Evolutionary conservation across 805 yeast genomes (phyloP).

Genomic region (Metschnikowia chrysomelidarum): DNA sequence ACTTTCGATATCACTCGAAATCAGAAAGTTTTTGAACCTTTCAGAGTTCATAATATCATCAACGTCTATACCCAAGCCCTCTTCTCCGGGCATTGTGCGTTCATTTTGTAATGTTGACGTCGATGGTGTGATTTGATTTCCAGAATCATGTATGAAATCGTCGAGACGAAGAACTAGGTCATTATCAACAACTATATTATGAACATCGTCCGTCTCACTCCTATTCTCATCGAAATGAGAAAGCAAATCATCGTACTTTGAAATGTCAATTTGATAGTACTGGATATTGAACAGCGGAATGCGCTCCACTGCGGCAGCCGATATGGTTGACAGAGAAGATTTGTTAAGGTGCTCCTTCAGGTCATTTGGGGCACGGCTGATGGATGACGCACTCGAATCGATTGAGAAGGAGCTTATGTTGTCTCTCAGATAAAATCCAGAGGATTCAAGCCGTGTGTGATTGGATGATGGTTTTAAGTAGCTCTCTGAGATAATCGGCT

Average conservation of each 20-base stretch:
- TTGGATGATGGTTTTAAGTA: constrained; percentile 23
- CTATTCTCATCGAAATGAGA: not conserved
- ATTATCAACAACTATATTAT: constrained; percentile 28
- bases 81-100: constrained; percentile 21
- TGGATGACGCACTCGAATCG: constrained; percentile 3
- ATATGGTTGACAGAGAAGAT: too few species aligned
- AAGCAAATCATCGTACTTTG: constrained; percentile 34
- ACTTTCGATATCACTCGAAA: constrained; percentile 17
- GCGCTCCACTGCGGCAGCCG: too few species aligned
- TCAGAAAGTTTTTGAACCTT: constrained; percentile 31
- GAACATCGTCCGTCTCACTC: constrained; percentile 14
- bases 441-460: not conserved
- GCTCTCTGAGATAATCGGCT: constrained; percentile 53
- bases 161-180: constrained; percentile 37
- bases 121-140: not conserved
- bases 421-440: constrained; percentile 1
- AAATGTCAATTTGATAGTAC: constrained; percentile 33
- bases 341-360: too few species aligned
- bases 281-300: constrained; percentile 38
- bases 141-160: constrained; percentile 28
- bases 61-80: constrained; percentile 42
- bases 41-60: constrained; percentile 42
- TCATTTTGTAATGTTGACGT: not conserved
- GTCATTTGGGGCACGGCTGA: not conserved
- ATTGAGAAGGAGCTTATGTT: constrained; percentile 7